These are phyloP conservation scores for Crithidia brevicula DNA, from an alignment of 208 protist genomes.

Conservation along the genomic window DNA sequence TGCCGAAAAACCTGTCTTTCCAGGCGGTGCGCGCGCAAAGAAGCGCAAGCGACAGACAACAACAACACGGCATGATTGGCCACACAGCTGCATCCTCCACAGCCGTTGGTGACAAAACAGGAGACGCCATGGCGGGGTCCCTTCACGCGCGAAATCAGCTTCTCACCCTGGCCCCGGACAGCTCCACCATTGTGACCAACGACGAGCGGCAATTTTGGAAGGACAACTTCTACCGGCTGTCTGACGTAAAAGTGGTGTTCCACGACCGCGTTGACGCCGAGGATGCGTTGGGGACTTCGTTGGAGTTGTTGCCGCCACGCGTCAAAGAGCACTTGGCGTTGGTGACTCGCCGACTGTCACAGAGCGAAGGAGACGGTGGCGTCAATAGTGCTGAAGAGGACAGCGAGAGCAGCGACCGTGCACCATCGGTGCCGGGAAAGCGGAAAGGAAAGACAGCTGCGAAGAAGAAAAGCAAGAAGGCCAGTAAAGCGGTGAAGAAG, in stretches of 20 bases:
- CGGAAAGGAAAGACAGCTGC: constrained; percentile 24
- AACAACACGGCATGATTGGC: constrained; percentile 14
- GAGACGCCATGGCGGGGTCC: neutral
- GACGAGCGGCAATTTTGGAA: constrained; percentile 86
- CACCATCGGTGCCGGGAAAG: constrained; percentile 9
- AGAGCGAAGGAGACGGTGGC: constrained; percentile 15
- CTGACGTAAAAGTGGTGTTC: constrained; percentile 62
- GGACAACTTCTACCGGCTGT: constrained; percentile 76
- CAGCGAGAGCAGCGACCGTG: neutral
- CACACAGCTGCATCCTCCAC: constrained; percentile 9
- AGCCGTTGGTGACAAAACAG: constrained; percentile 1
- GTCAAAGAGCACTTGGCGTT: constrained; percentile 51
- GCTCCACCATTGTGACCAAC: constrained; percentile 43
- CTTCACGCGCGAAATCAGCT: constrained; percentile 17
- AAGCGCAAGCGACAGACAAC: neutral
- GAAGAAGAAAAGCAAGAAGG: constrained; percentile 32
- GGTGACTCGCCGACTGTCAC: constrained; percentile 32
- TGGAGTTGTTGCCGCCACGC: constrained; percentile 33
- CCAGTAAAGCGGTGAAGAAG: constrained; percentile 8
- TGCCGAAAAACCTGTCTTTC: constrained; percentile 43
- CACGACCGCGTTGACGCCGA: constrained; percentile 72
- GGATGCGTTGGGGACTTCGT: constrained; percentile 40
- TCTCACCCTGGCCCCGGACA: constrained; percentile 21
- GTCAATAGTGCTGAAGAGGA: neutral
- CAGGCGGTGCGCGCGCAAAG: constrained; percentile 9